Base-by-base conservation (phyloP, 2,329 filamentous ascomycete species). In the Ustilaginoidea virens region DNA sequence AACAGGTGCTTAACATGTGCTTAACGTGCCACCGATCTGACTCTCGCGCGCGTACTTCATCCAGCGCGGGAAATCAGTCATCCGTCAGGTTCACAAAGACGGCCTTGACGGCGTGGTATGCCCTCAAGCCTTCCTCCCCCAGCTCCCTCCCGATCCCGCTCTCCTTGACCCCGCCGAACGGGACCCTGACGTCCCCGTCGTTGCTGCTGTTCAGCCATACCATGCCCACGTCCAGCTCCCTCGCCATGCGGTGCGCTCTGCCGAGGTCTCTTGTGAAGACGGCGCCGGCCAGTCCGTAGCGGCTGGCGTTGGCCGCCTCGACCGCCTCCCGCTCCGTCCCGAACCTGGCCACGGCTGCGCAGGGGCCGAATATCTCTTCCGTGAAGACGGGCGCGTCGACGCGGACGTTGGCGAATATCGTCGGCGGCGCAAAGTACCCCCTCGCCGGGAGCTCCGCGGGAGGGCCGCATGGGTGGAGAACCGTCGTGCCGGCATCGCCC, bases 251-350 rank as follows among this genome's bases (percentile, higher is more conserved):
- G 32, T 56, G 51, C 12, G 52, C 53, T 31, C 45, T 42, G 24
- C 37, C 56, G 31, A 71, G 54, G 36, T 70, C 55, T 34, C 56
- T 49, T 0, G 66, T 70, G 37, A 72, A 74, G 1, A 74, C 49
- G 0, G 67, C 61, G 4, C 58, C 58, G 4, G 63, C 66, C 1
- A 72, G 54, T 4, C 66, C 67, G 39, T 71, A 71, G 3, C 52
- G 59, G 1, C 60, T 61, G 33, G 64, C 38, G 35, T 51, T 51
- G 7, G 48, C 46, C 19, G 45, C 23, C 7, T 18, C 31, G 3
- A 51, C 23, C 4, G 47, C 48, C 25, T 48, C 46, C 5, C 39
- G 37, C 35, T 51, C 48, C n/a, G 32, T 40, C 5, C 17, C 18
- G 37, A 51, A 52, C 8, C 31, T 33, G 16, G 39, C 29, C 15